phyloP scores from a whole-genome alignment of 2,329 filamentous ascomycete species.

The Fusarium decemcellulare region DNA sequence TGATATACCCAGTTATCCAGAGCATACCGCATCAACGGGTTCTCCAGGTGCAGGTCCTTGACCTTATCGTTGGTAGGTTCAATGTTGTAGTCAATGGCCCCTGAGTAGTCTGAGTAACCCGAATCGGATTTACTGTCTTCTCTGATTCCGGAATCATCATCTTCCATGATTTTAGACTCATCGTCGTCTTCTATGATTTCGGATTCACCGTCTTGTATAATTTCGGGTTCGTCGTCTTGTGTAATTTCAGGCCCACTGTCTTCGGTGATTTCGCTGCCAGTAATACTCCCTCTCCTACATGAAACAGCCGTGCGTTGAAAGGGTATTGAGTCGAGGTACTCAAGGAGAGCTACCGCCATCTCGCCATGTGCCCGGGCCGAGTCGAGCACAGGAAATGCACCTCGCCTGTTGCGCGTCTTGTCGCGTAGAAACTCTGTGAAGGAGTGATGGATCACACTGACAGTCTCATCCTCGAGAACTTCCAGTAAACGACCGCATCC shows the following conservation, averaged over 20 bases:
- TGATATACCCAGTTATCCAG: neutral
- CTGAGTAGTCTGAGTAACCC: neutral
- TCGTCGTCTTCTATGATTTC: too few species aligned
- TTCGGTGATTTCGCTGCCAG: too few species aligned
- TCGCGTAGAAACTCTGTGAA: constrained; percentile 61
- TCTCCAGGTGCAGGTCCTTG: neutral
- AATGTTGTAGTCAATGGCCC: neutral
- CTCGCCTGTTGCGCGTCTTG: neutral
- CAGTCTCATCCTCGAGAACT: constrained; percentile 60
- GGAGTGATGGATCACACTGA: constrained; percentile 63
- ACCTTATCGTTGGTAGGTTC: neutral
- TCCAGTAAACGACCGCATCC: constrained; percentile 62
- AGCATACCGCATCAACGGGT: neutral
- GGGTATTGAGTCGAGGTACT: neutral
- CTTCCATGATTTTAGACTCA: neutral
- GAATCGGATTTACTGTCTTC: neutral
- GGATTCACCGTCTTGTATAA: too few species aligned
- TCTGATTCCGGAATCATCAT: neutral
- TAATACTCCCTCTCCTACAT: neutral
- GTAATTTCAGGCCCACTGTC: too few species aligned
- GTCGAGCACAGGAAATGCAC: neutral
- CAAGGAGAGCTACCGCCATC: neutral
- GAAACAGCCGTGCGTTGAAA: neutral
- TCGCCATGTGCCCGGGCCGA: neutral
- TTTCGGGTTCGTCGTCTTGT: too few species aligned